Base-by-base conservation (phyloP, 257 asterid species). In the Thymus quinquecostatus region DNA sequence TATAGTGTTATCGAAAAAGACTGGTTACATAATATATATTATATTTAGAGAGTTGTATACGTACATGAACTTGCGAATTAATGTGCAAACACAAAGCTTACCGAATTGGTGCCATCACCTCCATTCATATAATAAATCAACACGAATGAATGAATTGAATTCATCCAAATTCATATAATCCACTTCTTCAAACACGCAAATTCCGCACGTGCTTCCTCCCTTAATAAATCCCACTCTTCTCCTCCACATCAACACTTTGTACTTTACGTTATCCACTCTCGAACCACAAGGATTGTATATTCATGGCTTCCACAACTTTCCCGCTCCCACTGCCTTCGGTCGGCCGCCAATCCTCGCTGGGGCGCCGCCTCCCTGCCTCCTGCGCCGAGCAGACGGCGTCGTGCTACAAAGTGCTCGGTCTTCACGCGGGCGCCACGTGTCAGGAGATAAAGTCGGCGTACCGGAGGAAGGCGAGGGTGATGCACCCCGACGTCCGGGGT, bases 381-480 rank as follows among this genome's bases (percentile, higher is more conserved):
- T 77, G 56, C 67, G 61, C 83, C 74, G 8, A 55, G 12, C 75
- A 56, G 8, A 27, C 78, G 54, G 53, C 75, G 50, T 41, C 74
- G 45, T 69, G 41, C 1, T 87, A 87, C 81, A 80, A 82, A 2
- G 75, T 82, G 6, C 76, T 82, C 13, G 87, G 84, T 38, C 64
- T 82, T 50, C 77, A 66, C 10, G 38, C 67, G 0, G 64, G 71
- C 44, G 85, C 88, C 29, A 58, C 81, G 43, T 8, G 65, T 43
- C 81, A 75, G 34, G 88, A 83, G 73, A 83, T 83, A 54, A 83
- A 80, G 34, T 75, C 80, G 6, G 88, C 88, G 32, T 83, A 81
- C 44, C 68, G 88, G 33, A 78, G 58, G 40, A 75, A 78, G 7
- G 88, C 88, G 30, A 80, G 85, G 33, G 77, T 61, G 2, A 40